Conservation (phyloP, 2,329 filamentous ascomycete genomes). For the Botrytis galanthina region DNA sequence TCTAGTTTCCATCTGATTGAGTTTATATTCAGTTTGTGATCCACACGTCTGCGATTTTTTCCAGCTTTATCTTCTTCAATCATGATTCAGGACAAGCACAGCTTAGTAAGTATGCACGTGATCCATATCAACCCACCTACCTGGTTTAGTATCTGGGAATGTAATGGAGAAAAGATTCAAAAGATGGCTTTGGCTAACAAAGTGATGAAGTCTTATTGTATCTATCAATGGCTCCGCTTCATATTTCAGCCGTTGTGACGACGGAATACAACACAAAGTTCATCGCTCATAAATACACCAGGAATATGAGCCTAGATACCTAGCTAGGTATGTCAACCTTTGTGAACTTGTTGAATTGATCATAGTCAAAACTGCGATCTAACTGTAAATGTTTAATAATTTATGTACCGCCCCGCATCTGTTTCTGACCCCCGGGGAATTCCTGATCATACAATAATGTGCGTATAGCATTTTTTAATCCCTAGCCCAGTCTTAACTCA, state of each 20-base stretch:
- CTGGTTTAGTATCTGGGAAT: no score
- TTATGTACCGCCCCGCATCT: background rate
- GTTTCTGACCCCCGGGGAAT: background rate
- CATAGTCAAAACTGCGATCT: background rate
- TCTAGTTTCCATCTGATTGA: background rate
- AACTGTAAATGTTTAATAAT: background rate
- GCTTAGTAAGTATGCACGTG: background rate
- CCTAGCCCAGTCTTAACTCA: background rate
- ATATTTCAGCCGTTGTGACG: background rate
- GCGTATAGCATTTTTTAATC: slow-evolving; percentile 1
- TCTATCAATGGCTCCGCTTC: background rate
- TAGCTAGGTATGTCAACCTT: background rate
- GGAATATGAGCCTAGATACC: background rate
- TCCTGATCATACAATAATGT: slow-evolving; percentile 13
- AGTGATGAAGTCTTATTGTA: no score
- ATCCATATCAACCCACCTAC: background rate
- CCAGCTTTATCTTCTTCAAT: background rate
- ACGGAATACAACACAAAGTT: background rate
- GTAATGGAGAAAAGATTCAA: no score
- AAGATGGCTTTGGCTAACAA: background rate
- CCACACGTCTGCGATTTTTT: background rate
- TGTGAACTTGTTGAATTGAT: background rate
- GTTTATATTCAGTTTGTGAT: background rate
- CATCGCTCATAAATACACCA: background rate
- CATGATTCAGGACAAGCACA: background rate